Evolutionary conservation across 2,329 filamentous ascomycete species (phyloP).

Genomic region (Bipolaris gigantea): DNA sequence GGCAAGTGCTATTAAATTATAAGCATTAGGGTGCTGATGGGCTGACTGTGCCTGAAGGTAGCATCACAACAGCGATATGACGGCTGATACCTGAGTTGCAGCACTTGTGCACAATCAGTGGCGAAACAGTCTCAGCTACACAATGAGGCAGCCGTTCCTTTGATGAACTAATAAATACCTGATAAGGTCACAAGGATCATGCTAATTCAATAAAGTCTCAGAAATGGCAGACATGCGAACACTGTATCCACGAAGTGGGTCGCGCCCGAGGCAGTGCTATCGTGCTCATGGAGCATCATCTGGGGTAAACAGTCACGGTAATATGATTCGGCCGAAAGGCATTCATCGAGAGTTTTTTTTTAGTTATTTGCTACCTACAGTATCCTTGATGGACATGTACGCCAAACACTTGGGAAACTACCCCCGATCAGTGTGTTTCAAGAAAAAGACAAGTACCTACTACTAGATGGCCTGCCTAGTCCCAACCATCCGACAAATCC

Average conservation of each 20-base stretch:
- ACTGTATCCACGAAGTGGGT: not conserved
- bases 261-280: not conserved
- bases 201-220: not conserved
- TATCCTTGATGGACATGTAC: no score
- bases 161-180: not conserved
- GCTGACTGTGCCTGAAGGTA: not conserved
- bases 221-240: not conserved
- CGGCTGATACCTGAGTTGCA: constrained; percentile 2
- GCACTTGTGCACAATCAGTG: not conserved
- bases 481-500: no score
- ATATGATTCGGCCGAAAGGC: no score
- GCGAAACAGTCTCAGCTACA: not conserved
- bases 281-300: no score
- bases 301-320: no score
- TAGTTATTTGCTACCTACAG: no score
- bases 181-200: not conserved
- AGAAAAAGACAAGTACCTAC: no score
- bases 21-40: not conserved
- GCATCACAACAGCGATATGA: not conserved
- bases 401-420: no score
- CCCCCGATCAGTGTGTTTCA: no score
- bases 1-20: not conserved
- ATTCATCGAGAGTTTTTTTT: no score
- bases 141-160: not conserved
- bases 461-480: no score